These are phyloP conservation scores for Epichloe uncinata DNA, from an alignment of 2,329 filamentous ascomycete genomes.

Conservation along the genomic window DNA sequence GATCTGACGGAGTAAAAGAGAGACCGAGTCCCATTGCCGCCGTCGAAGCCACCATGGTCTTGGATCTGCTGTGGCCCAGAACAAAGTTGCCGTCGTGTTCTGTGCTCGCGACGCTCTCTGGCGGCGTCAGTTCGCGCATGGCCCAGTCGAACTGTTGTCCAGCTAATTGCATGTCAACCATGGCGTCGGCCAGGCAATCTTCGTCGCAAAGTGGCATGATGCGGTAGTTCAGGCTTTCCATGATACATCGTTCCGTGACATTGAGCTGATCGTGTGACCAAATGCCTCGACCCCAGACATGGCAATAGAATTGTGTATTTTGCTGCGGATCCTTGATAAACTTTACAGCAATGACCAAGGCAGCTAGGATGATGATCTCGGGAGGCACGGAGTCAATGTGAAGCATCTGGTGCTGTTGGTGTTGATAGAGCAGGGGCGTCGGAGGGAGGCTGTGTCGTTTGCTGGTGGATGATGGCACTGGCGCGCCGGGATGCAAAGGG, in stretches of 20 bases:
- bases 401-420: slow-evolving; percentile 36
- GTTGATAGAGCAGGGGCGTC: slow-evolving; percentile 19
- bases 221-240: slow-evolving; percentile 50
- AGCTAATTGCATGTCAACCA: slow-evolving; percentile 51
- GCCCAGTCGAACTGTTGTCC: slow-evolving; percentile 20
- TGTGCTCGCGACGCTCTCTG: slow-evolving; percentile 15
- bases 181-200: slow-evolving; percentile 42
- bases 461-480: slow-evolving; percentile 10
- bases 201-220: slow-evolving; percentile 47
- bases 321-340: slow-evolving; percentile 48
- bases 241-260: slow-evolving; percentile 48
- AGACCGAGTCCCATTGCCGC: slow-evolving; percentile 13
- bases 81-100: slow-evolving; percentile 16
- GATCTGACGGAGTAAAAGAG: slow-evolving; percentile 13
- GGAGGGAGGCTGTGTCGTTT: slow-evolving; percentile 38
- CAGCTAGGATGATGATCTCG: slow-evolving; percentile 49
- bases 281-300: slow-evolving; percentile 37
- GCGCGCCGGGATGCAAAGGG: slow-evolving; percentile 28
- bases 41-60: slow-evolving; percentile 15
- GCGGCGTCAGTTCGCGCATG: slow-evolving; percentile 16
- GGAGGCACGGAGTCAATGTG: slow-evolving; percentile 50
- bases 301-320: slow-evolving; percentile 38
- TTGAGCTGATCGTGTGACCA: slow-evolving; percentile 53
- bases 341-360: slow-evolving; percentile 51
- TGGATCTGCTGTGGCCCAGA: slow-evolving; percentile 22